Evolutionary conservation across 768 basidiomycete species (phyloP).

Genomic region (Suillus subluteus): DNA sequence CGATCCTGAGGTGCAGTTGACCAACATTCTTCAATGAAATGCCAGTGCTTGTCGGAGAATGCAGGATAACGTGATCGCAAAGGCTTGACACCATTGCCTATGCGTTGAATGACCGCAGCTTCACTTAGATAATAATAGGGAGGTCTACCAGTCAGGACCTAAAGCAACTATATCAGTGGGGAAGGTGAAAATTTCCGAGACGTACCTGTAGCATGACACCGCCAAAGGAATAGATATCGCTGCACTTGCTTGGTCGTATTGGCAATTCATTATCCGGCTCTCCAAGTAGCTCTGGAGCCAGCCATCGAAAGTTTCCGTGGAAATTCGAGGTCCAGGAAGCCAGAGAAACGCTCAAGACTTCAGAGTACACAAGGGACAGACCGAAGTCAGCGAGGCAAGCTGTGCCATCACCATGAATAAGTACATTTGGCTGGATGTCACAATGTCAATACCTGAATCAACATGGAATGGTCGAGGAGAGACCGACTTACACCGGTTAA

Average conservation of each 20-base stretch:
- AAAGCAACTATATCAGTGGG: constrained; percentile 26
- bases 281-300: constrained; percentile 41
- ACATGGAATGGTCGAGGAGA: neutral
- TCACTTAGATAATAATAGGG: constrained; percentile 30
- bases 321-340: constrained; percentile 20
- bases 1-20: constrained; percentile 21
- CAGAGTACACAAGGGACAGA: constrained; percentile 42
- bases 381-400: constrained; percentile 49
- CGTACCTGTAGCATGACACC: constrained; percentile 34
- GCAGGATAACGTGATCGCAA: constrained; percentile 23
- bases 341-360: constrained; percentile 31
- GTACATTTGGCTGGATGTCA: constrained; percentile 14
- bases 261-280: neutral
- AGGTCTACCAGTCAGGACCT: constrained; percentile 14
- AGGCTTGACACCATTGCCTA: constrained; percentile 20
- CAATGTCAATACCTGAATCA: neutral
- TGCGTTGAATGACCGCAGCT: constrained; percentile 18
- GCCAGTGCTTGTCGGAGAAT: constrained; percentile 45
- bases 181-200: constrained; percentile 14
- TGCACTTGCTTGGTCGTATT: constrained; percentile 16
- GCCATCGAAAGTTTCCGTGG: constrained; percentile 41
- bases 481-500: constrained; percentile 11
- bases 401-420: constrained; percentile 42
- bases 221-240: constrained; percentile 49
- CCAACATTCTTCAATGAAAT: constrained; percentile 46